phyloP scores from a whole-genome alignment of 2,329 filamentous ascomycete species.

The Lasiodiplodia gonubiensis region DNA sequence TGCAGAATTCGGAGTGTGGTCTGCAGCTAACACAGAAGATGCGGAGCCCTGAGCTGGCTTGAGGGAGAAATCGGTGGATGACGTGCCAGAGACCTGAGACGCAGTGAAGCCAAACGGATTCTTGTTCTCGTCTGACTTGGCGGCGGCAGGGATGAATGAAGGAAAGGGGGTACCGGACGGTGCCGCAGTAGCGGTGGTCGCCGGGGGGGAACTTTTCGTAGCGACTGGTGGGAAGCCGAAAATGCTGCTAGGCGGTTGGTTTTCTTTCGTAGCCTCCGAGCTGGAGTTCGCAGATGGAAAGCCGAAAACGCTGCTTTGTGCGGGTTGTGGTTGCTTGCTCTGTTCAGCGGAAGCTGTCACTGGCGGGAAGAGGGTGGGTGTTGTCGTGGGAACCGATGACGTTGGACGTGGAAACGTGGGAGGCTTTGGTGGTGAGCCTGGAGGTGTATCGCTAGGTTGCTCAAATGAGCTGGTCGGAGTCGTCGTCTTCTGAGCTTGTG shows the following conservation, averaged over 20 bases:
- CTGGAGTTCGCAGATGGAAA: background rate
- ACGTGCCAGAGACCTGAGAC: background rate
- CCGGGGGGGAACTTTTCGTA: slow-evolving; percentile 1
- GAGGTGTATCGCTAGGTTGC: slow-evolving; percentile 14
- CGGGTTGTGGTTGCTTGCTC: background rate
- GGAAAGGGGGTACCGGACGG: background rate
- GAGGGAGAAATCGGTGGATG: background rate
- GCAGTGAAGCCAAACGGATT: slow-evolving; percentile 17
- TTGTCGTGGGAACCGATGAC: background rate
- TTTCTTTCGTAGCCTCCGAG: background rate
- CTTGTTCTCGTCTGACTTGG: background rate
- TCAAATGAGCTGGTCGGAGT: slow-evolving; percentile 19
- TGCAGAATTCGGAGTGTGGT: background rate
- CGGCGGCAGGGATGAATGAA: background rate
- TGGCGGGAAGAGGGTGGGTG: background rate
- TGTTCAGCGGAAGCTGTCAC: background rate
- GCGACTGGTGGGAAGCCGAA: slow-evolving; percentile 14
- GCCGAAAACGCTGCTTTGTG: background rate
- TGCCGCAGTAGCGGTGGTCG: background rate
- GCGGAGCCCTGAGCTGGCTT: background rate
- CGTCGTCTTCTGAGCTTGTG: background rate
- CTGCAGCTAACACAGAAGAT: background rate
- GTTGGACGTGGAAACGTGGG: background rate
- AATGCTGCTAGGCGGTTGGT: slow-evolving; percentile 2
- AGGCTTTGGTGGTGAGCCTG: slow-evolving; percentile 23